Percentiles rank a stretch among this genome's conserved stretches.
These are phyloP conservation scores for Sechiopsis laciniata DNA, from an alignment of 306 rosid species.

Conservation along the genomic window DNA sequence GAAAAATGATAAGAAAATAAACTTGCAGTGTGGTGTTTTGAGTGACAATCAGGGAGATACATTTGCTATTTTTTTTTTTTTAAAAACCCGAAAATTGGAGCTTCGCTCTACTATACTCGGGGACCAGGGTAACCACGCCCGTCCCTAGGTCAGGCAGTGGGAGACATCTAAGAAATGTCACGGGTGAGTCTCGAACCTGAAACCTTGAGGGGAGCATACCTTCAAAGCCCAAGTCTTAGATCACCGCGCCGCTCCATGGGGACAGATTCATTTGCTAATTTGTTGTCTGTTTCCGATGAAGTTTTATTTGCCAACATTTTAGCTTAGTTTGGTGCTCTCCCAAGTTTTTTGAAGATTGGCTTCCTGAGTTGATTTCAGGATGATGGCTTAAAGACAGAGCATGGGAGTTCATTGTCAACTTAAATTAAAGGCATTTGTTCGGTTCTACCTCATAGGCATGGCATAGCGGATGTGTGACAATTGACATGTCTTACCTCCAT, in stretches of 20 bases:
- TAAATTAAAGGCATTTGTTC: neutral
- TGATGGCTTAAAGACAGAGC: no score
- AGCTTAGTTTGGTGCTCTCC: neutral
- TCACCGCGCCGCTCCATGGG: no score
- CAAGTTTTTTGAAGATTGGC: neutral
- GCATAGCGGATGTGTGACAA: no score
- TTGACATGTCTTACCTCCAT: neutral
- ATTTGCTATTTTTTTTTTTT: no score
- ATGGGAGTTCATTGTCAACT: neutral
- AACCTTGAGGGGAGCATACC: no score
- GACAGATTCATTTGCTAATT: neutral
- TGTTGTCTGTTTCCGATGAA: neutral
- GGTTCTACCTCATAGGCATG: neutral
- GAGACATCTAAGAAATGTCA: no score
- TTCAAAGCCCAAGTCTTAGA: no score
- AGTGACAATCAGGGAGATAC: neutral
- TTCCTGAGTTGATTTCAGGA: neutral
- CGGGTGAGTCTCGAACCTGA: no score
- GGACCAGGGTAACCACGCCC: no score
- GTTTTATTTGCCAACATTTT: neutral
- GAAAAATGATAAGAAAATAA: neutral
- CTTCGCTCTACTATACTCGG: no score
- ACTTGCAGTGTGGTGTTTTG: constrained; percentile 1
- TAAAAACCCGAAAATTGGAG: no score
- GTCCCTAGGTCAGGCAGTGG: no score